Evolutionary conservation across 257 asterid genomes (phyloP).

Genomic region (Voacanga thouarsii): DNA sequence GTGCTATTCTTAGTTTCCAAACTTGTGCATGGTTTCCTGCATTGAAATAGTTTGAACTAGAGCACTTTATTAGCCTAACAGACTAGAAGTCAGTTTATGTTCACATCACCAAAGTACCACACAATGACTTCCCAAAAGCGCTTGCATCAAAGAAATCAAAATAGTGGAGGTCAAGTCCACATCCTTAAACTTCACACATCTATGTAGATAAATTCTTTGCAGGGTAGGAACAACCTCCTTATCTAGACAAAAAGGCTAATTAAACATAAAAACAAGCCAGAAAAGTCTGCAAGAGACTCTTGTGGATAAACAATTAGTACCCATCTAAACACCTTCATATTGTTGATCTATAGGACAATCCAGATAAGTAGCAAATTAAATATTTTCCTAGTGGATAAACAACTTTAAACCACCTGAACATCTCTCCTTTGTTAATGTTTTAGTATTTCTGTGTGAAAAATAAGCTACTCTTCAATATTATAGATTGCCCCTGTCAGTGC

Average conservation of each 20-base stretch:
- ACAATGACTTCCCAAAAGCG: background rate
- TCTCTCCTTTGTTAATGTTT: background rate
- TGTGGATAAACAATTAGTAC: background rate
- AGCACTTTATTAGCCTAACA: background rate
- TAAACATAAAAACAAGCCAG: background rate
- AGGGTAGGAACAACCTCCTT: background rate
- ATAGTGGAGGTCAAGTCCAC: background rate
- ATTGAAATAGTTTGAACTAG: background rate
- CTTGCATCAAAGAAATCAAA: background rate
- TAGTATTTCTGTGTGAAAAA: background rate
- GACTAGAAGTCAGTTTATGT: background rate
- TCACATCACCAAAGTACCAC: background rate
- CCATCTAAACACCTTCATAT: background rate
- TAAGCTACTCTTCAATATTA: background rate
- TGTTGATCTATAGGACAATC: background rate
- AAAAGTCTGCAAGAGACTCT: background rate
- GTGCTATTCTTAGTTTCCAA: background rate
- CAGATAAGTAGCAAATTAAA: background rate
- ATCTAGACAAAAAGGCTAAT: background rate
- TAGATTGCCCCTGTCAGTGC: background rate
- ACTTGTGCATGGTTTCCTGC: background rate
- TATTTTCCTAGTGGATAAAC: background rate
- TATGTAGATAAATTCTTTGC: background rate
- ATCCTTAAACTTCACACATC: background rate
- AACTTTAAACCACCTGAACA: constrained; percentile 4